A percentile compares a stretch with the other conserved stretches of the same genome.
Evolutionary conservation across 176 grass and related monocot species (phyloP).

Genomic region (Pharus latifolius): DNA sequence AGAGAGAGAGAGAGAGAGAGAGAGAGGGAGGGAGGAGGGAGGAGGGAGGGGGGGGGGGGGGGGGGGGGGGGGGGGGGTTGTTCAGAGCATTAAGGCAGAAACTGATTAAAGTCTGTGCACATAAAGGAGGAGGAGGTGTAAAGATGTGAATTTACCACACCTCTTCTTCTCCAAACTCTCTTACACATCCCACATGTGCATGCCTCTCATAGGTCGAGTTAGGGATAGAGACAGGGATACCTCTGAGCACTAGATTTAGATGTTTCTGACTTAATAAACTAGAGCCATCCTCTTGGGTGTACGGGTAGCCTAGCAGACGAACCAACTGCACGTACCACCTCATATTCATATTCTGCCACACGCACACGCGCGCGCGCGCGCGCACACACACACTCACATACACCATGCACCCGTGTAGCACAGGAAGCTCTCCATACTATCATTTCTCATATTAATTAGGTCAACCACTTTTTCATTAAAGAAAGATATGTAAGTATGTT

Average conservation of each 20-base stretch:
- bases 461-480: not conserved
- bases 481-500: not conserved
- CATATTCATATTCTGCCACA: not conserved
- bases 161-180: not conserved
- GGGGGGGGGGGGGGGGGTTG: no score
- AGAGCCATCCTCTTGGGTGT: slow-evolving; percentile 3
- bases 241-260: slow-evolving; percentile 28
- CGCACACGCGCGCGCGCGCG: no score
- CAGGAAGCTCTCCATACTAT: not conserved
- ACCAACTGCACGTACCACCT: not conserved
- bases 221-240: not conserved
- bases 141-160: slow-evolving; percentile 41
- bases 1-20: no score
- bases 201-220: not conserved
- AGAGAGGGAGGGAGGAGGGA: no score
- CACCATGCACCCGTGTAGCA: no score
- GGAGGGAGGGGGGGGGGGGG: no score
- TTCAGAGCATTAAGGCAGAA: slow-evolving; percentile 40
- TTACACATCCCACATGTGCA: slow-evolving; percentile 29
- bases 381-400: no score
- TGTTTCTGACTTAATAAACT: slow-evolving; percentile 22
- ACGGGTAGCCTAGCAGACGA: not conserved
- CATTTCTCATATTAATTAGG: not conserved
- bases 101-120: slow-evolving; percentile 53
- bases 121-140: slow-evolving; percentile 36